Base-by-base conservation (phyloP, 2,329 filamentous ascomycete species). In the Fusarium incarnatum region DNA sequence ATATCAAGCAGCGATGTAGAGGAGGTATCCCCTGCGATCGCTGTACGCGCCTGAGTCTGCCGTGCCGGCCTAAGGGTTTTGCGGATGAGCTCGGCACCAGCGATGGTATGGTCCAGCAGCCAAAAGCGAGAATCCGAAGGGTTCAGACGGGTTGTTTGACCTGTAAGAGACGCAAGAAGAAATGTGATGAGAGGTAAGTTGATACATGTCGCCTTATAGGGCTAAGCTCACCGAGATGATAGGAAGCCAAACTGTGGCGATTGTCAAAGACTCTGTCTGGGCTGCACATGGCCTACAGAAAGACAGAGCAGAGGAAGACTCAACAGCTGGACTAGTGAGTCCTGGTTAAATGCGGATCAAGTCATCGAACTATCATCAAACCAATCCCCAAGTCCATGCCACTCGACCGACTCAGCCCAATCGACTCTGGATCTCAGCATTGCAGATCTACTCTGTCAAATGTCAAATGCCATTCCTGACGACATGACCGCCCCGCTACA, bases 1-100 rank as follows among this genome's bases (percentile, higher is more conserved):
- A 60, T 7, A 61, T 61, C 22, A 61, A 61, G 12, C 55, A 61
- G 12, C 44, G 58, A 18, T 61, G 58, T 2, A 60, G 58, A 27
- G 58, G 58, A 12, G 58, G 58, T 0, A 47, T 44, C 1, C 58
- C 58, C 0, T 61, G 58, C 4, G 58, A 61, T 2, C 55, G 58
- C 10, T 61, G 58, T 15, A 30, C n/a, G 2, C 30, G 58, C 3
- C 12, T 61, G 32, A 61, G 58, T 13, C 22, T 61, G 2, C 58
- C 58, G 3, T 61, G 58, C n/a, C 58, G 44, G 15, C 58, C 44
- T 1, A 61, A 61, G 44, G 23, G 41, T 0, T 37, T 8, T n/a
- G 5, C 16, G 22, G 34, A 25, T 6, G 34, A 44, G 13, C n/a
- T 60, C 5, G 30, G 32, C n/a, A 15, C 10, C 13, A 18, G 27